Base-by-base conservation (phyloP, 2,329 filamentous ascomycete genomes). In the Huntiella decipiens region DNA sequence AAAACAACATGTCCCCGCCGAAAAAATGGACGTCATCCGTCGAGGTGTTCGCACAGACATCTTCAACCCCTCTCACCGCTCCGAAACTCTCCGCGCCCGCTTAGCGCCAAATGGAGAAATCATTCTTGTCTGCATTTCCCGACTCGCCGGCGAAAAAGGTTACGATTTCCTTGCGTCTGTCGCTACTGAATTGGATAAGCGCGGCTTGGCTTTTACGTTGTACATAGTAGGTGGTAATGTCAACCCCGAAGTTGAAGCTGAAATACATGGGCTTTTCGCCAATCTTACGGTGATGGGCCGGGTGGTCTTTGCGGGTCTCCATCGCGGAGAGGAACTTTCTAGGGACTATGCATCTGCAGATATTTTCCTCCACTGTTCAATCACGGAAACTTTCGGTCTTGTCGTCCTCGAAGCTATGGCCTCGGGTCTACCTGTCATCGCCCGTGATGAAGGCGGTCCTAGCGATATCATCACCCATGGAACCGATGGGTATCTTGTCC, bases 391-490 rank as follows among this genome's bases (percentile, higher is more conserved):
- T 0, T 82, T 82, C 57, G 78, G 78, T 0, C 63, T 82, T 7
- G 77, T 82, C 0, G 77, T 82, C 1, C 62, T 82, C 2, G 78
- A 82, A 58, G 73, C 74, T 3, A 81, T 82, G 77, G 77, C 77
- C 0, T 79, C 75, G 51, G 76, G 77, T 2, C 66, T 83, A 2
- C 77, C 77, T 0, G 77, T 82, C 17, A 65, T 82, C 44, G 78
- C 78, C 2, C 67, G 79, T 39, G 76, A 82, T 53, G 74, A 79
- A 55, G 78, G 78, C 7, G 78, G 79, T 0, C 78, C 78, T 1
- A 77, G 73, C 33, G 77, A 82, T 54, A 80, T 77, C 45, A 67
- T 82, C 33, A 62, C 65, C 19, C 62, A 82, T 52, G 69, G 66
- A 10, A 61, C 65, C 33, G 77, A 71, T 0, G 78, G 78, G 10